phyloP scores from a whole-genome alignment of 345 rosid species.

The Triadica sebifera region DNA sequence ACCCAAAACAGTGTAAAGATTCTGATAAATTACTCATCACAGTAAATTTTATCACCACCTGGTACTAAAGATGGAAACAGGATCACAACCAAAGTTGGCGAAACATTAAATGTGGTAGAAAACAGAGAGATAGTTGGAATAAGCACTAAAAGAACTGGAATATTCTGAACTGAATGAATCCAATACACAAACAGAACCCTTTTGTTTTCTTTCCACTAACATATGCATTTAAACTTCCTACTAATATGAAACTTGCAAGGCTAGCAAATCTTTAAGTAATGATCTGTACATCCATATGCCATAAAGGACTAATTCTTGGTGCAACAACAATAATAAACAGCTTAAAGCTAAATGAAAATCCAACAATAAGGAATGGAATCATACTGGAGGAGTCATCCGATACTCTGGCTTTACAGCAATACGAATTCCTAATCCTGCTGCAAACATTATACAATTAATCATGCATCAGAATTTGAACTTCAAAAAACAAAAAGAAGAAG shows the following conservation, averaged over 20 bases:
- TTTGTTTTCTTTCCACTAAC: too few relatives aligned
- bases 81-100: not conserved
- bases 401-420: constrained; percentile 73
- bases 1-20: not conserved
- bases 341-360: not conserved
- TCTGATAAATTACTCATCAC: not conserved
- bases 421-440: constrained; percentile 80
- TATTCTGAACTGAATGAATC: too few relatives aligned
- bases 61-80: not conserved
- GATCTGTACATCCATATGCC: too few relatives aligned
- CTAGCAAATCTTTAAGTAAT: too few relatives aligned
- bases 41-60: not conserved
- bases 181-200: too few relatives aligned
- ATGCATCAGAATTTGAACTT: not conserved
- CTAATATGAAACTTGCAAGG: too few relatives aligned
- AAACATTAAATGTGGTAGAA: not conserved
- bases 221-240: too few relatives aligned
- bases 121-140: too few relatives aligned
- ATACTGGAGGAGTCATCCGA: constrained; percentile 81
- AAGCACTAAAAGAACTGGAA: too few relatives aligned
- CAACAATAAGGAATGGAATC: not conserved
- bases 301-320: too few relatives aligned
- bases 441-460: constrained; percentile 14
- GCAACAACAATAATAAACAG: not conserved
- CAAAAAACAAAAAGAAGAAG: not conserved